Evolutionary conservation across 495 filamentous ascomycete species (phyloP).

Genomic region (Penicillium chermesinum): DNA sequence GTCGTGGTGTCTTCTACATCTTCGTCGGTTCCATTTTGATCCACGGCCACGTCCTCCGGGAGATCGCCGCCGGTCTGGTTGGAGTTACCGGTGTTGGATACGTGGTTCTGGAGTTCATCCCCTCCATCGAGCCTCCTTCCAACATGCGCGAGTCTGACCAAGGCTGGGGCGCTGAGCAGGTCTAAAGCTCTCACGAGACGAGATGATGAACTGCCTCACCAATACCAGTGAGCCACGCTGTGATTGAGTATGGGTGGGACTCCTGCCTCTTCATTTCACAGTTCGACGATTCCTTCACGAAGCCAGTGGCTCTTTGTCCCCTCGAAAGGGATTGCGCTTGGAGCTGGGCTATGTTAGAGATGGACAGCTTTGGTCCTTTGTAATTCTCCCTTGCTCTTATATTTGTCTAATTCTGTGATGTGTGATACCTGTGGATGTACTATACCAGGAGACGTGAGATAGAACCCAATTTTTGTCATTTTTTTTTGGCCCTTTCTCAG

Average conservation of each 20-base stretch:
- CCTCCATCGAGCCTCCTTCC: constrained; percentile 91
- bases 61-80: constrained; percentile 66
- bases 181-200: constrained; percentile 43
- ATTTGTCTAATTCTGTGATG: constrained; percentile 3
- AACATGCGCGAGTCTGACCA: constrained; percentile 94
- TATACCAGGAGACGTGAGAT: background rate
- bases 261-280: too few species aligned
- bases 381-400: background rate
- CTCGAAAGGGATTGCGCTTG: background rate
- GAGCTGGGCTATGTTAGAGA: background rate
- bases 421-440: constrained; percentile 7
- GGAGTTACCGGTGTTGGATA: constrained; percentile 75
- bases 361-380: background rate
- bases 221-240: too few species aligned
- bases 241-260: too few species aligned
- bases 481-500: too few species aligned
- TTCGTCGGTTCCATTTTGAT: constrained; percentile 85
- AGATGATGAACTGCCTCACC: too few species aligned
- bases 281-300: constrained; percentile 2
- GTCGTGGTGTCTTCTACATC: constrained; percentile 95
- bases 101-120: constrained; percentile 83
- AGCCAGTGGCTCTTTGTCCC: background rate
- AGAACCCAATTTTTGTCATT: background rate
- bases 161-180: constrained; percentile 89
- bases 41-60: constrained; percentile 50